These are phyloP conservation scores for Neocucurbitaria cava DNA, from an alignment of 2,329 filamentous ascomycete species.

Conservation along the genomic window DNA sequence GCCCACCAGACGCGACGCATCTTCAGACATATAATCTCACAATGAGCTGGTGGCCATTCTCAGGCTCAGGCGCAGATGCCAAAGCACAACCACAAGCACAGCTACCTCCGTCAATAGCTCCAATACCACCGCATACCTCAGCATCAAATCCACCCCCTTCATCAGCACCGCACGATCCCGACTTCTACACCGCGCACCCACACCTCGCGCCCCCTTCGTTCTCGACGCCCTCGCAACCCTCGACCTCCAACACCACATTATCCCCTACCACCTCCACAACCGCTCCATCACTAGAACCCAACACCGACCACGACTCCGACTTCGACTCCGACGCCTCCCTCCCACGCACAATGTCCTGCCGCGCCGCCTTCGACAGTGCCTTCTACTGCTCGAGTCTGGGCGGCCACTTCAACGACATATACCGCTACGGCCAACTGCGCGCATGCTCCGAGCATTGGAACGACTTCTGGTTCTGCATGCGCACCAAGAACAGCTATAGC, in stretches of 20 bases:
- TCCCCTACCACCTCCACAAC: not conserved
- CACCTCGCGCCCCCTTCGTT: conserved; percentile 51
- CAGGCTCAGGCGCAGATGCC: conserved; percentile 21
- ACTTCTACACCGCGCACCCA: conserved; percentile 61
- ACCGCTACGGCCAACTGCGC: conserved; percentile 80
- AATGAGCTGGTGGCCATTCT: conserved; percentile 36
- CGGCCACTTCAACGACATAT: conserved; percentile 90
- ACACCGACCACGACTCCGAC: conserved; percentile 5
- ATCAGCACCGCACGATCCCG: conserved; percentile 57
- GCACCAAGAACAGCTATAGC: conserved; percentile 67
- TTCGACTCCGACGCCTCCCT: conserved; percentile 55
- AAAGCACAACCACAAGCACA: conserved; percentile 13
- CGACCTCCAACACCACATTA: conserved; percentile 12
- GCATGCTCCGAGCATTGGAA: conserved; percentile 86
- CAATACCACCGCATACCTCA: conserved; percentile 19
- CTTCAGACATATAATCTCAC: conserved; percentile 6
- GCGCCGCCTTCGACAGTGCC: conserved; percentile 86
- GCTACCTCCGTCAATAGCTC: conserved; percentile 20
- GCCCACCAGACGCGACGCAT: not conserved
- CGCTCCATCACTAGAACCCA: too few relatives aligned
- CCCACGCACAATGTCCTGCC: conserved; percentile 85
- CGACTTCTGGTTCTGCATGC: conserved; percentile 99
- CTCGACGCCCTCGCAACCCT: conserved; percentile 7
- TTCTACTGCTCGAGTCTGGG: conserved; percentile 94
- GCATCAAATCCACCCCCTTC: conserved; percentile 26